These are phyloP conservation scores for Brasenia schreberi DNA, from an alignment of 164 flowering plant species.

Conservation along the genomic window DNA sequence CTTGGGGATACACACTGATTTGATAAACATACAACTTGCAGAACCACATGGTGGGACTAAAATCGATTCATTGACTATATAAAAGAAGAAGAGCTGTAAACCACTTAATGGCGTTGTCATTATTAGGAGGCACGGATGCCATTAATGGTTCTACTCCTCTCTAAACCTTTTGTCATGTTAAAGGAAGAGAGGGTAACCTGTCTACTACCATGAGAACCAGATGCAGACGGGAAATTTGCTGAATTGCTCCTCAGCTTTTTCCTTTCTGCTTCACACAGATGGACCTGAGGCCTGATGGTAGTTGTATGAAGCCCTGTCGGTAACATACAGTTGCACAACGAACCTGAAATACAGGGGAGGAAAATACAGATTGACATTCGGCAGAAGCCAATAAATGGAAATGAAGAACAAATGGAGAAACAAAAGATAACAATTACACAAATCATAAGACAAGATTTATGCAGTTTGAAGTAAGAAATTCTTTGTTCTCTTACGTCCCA, in stretches of 20 bases:
- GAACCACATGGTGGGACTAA: neutral
- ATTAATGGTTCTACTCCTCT: neutral
- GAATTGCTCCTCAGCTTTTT: neutral
- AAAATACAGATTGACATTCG: too few species aligned
- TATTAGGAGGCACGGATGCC: neutral
- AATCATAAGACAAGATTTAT: too few species aligned
- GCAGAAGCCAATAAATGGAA: too few species aligned
- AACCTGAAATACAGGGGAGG: neutral
- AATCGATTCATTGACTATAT: neutral
- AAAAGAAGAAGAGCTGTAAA: neutral
- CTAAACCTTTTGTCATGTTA: neutral
- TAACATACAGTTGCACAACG: neutral
- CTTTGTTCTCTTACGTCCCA: neutral
- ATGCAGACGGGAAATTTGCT: neutral
- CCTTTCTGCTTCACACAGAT: slow-evolving; percentile 1
- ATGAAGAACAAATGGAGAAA: neutral
- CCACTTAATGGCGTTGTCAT: neutral
- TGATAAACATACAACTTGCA: neutral
- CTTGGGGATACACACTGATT: neutral
- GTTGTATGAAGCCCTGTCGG: neutral
- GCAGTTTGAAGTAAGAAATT: neutral
- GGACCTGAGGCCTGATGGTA: neutral
- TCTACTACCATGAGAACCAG: neutral
- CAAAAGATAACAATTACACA: too few species aligned
- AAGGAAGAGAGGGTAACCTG: neutral